Conservation (phyloP, 208 protist species). For the Trichomonas gallinae region DNA sequence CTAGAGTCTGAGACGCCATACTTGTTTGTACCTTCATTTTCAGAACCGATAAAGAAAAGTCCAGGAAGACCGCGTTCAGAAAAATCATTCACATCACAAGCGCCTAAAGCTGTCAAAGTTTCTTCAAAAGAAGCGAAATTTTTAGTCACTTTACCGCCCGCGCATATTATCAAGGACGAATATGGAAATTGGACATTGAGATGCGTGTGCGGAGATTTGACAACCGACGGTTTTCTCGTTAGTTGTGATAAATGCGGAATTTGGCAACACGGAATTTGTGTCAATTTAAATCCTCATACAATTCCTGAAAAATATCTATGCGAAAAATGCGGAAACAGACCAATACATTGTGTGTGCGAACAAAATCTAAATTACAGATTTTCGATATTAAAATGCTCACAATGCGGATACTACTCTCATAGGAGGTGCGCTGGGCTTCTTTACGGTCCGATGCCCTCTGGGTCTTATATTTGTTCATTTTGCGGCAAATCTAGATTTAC, state of each 20-base stretch:
- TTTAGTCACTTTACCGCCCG: background rate
- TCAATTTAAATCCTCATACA: background rate
- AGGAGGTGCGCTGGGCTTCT: background rate
- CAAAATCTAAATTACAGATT: slow-evolving; percentile 9
- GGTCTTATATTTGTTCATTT: background rate
- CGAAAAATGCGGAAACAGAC: background rate
- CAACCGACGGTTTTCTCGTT: background rate
- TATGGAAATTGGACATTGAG: background rate
- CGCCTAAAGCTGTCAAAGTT: background rate
- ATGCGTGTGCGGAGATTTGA: background rate
- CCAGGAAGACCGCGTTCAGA: background rate
- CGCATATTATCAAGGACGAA: background rate
- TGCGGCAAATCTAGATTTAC: background rate
- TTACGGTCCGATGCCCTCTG: background rate
- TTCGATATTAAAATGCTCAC: slow-evolving; percentile 5
- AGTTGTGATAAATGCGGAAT: slow-evolving; percentile 19
- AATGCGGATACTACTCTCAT: slow-evolving; percentile 6
- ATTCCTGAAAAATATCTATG: slow-evolving; percentile 1
- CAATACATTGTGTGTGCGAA: background rate
- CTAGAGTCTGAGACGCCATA: background rate
- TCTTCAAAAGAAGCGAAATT: background rate
- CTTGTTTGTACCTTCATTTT: background rate
- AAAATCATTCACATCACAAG: background rate
- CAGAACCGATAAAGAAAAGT: background rate
- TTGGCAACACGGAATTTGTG: slow-evolving; percentile 4